Evolutionary conservation across 2,329 filamentous ascomycete species (phyloP), one percentile per base, ranked within the genome.

Genomic region (Pseudogymnoascus verrucosus): DNA sequence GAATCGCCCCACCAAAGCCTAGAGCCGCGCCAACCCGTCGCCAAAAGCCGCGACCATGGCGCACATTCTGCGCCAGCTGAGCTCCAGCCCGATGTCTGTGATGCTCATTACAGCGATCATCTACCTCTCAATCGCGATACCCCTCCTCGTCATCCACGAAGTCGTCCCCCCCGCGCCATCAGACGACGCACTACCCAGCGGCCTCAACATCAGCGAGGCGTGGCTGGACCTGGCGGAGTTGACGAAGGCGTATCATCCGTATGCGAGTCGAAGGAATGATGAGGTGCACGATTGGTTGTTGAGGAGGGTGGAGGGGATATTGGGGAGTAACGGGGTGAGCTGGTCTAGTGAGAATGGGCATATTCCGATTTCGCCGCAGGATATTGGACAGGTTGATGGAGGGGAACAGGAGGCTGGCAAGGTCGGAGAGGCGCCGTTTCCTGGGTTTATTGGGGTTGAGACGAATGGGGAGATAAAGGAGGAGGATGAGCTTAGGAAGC

Each of bases 221-320:
- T 98, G 93, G 93, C 76, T 81, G 11, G 93, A 98, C 73, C 80
- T 99, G 34, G 85, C 91, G 65, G 78, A 81, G 63, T 81, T 99
- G 60, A 93, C 89, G 36, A 81, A 81, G 67, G 80, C 82, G 1
- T 95, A 89, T 72, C 95, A 96, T 73, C 93, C 95, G 0, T 96
- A 91, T 78, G 97, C 96, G 76, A 93, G 89, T 68, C 87, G 82
- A 65, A 81, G 84, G 65, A 98, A 97, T 73, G 93, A 96, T 69
- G 79, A 85, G 23, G 87, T 97, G 36, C 87, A 90, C 66, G 78
- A 84, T 36, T 97, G 89, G 81, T 78, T 98, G 36, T 78, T 97
- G 65, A 71, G 78, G 16, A 85, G 92, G 65, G 84, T 96, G 64
- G 78, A 86, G 66, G 78, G 82, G 39, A 95, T 96, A 65, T 75